Percentiles rank a stretch among this genome's conserved stretches.
Conservation (phyloP, 176 grass and related monocot species). For the Tillandsia fasciculata region DNA sequence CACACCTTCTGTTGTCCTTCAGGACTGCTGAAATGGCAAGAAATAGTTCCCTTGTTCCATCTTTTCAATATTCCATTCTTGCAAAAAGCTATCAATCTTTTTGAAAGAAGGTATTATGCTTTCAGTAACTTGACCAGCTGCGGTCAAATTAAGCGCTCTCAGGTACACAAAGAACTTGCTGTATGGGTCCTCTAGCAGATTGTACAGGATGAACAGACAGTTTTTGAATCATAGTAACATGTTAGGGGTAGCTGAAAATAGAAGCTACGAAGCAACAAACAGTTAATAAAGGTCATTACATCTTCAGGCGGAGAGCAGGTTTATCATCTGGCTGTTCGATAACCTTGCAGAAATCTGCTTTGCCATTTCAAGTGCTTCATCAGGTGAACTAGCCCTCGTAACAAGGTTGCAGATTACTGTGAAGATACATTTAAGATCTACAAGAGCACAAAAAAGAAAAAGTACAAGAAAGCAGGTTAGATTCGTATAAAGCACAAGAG, state of each 20-base stretch:
- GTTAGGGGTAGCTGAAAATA: background rate
- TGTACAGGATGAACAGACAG: constrained; percentile 80
- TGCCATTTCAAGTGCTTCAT: constrained; percentile 75
- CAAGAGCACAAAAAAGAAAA: background rate
- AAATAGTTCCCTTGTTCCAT: constrained; percentile 62
- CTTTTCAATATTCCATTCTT: constrained; percentile 65
- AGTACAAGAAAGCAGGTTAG: background rate
- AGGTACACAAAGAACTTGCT: constrained; percentile 67
- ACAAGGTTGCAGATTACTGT: constrained; percentile 82
- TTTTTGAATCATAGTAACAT: background rate
- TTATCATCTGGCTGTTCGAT: constrained; percentile 52
- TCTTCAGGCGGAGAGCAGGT: constrained; percentile 62
- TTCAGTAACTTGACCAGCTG: constrained; percentile 45
- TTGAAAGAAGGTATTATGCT: constrained; percentile 68
- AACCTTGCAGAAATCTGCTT: constrained; percentile 60
- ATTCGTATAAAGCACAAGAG: background rate
- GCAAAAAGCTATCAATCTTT: constrained; percentile 60
- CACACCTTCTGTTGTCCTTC: constrained; percentile 74
- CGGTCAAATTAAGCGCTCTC: constrained; percentile 62
- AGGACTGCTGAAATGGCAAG: constrained; percentile 47
- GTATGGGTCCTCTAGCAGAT: constrained; percentile 49
- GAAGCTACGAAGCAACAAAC: background rate
- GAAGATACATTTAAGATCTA: constrained; percentile 83
- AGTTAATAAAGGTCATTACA: constrained; percentile 28
- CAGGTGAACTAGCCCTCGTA: constrained; percentile 52